Base-by-base conservation (phyloP, 306 rosid genomes). In the Ochetophila trinervis region DNA sequence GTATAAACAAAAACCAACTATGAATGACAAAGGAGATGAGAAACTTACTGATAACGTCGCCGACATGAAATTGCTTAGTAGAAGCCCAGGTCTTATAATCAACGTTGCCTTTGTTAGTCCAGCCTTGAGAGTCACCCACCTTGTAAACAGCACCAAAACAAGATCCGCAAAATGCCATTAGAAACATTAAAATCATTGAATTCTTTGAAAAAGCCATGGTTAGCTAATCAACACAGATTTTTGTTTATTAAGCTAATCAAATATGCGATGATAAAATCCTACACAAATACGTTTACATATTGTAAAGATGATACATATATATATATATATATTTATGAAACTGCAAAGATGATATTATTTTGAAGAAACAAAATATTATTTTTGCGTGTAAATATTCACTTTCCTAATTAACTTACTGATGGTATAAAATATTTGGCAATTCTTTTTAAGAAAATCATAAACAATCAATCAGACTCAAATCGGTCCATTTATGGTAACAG, bases 41-140 rank as follows among this genome's bases (percentile, higher is more conserved):
- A 35, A 44, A 12, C 78, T 65, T 32, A 83, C 82, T 14, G 6
- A 83, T 63, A n/a, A 68, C 19, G 56, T 83, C 78, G 1, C 74
- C 78, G 21, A 62, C 78, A 5, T 40, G 70, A 57, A 83, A 76
- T 6, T 11, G 2, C 27, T 79, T 66, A 14, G 67, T 20, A 13
- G 63, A 50, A 62, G 80, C 65, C 87, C 84, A 83, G 6, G 4
- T 50, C 17, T 15, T 27, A 62, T 76, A 76, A 57, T 79, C 34
- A 18, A 73, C 69, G 24, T 36, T 47, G 48, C 45, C 63, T 27
- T 68, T 54, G 67, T 60, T 57, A 3, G 77, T 76, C 82, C 87
- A 83, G 4, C 86, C 86, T 53, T 27, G 11, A 48, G 76, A 59
- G 71, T 72, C 81, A 42, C 78, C 87, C 16, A 70, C 82, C 47